Evolutionary conservation across 345 rosid species (phyloP).

Genomic region (Ceriops tagal): DNA sequence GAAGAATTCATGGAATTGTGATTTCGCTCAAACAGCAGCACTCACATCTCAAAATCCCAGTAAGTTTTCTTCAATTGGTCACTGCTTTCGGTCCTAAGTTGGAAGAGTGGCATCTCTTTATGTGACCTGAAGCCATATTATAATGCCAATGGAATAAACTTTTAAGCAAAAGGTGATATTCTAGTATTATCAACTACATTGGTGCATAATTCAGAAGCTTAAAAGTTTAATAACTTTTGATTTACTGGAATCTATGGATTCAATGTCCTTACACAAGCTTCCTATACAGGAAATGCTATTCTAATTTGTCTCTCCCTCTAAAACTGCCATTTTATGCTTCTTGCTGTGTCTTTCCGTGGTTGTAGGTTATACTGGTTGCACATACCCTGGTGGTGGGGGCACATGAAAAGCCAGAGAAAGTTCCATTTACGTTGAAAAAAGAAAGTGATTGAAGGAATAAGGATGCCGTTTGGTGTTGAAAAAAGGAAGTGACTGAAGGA

Average conservation of each 20-base stretch:
- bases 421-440: neutral
- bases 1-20: constrained; percentile 52
- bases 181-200: neutral
- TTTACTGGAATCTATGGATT: neutral
- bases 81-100: neutral
- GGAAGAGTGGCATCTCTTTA: neutral
- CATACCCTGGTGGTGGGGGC: constrained; percentile 60
- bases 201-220: neutral
- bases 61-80: constrained; percentile 22
- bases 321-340: neutral
- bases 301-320: neutral
- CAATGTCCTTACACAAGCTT: neutral
- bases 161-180: constrained; percentile 5
- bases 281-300: neutral
- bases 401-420: constrained; percentile 25
- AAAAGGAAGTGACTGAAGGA: neutral
- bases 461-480: constrained; percentile 3
- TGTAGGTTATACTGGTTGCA: constrained; percentile 59
- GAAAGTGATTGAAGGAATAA: constrained; percentile 10
- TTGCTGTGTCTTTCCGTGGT: neutral
- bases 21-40: constrained; percentile 75
- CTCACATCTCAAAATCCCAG: constrained; percentile 67
- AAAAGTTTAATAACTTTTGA: neutral
- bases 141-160: neutral
- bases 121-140: too few species aligned